These are phyloP conservation scores for Abortiporus biennis DNA, from an alignment of 1,284 basidiomycete genomes.

Conservation along the genomic window DNA sequence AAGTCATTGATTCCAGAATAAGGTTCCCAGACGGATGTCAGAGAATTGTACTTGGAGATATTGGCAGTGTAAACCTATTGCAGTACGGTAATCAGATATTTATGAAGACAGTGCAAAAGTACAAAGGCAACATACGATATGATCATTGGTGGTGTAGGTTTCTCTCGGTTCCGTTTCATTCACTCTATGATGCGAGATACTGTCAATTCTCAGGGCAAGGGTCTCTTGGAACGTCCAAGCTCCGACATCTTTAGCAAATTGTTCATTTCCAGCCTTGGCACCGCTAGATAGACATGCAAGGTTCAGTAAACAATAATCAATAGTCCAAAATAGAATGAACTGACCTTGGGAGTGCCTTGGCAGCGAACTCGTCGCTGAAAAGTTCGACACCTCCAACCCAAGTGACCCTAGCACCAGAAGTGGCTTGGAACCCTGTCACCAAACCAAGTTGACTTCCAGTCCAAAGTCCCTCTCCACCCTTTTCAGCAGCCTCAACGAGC, in stretches of 20 bases:
- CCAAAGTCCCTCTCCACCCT: conserved; percentile 70
- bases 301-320: conserved; percentile 7
- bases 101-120: conserved; percentile 9
- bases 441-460: conserved; percentile 72
- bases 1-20: conserved; percentile 70
- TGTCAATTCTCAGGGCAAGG: conserved; percentile 75
- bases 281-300: conserved; percentile 33
- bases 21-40: conserved; percentile 59
- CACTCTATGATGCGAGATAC: conserved; percentile 67
- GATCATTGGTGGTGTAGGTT: conserved; percentile 84
- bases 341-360: conserved; percentile 58
- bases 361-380: conserved; percentile 68
- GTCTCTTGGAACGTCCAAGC: conserved; percentile 92
- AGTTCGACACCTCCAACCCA: conserved; percentile 82
- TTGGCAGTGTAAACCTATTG: conserved; percentile 68
- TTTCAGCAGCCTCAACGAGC: conserved; percentile 60
- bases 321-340: conserved; percentile 20
- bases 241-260: conserved; percentile 70
- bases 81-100: background rate
- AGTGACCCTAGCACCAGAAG: conserved; percentile 69
- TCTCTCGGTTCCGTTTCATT: conserved; percentile 53
- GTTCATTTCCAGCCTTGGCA: conserved; percentile 66
- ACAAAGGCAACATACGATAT: conserved; percentile 50
- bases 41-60: conserved; percentile 60
- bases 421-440: conserved; percentile 87